phyloP scores from a whole-genome alignment of 106 monocot genomes.

The Platanthera guangdongensis region DNA sequence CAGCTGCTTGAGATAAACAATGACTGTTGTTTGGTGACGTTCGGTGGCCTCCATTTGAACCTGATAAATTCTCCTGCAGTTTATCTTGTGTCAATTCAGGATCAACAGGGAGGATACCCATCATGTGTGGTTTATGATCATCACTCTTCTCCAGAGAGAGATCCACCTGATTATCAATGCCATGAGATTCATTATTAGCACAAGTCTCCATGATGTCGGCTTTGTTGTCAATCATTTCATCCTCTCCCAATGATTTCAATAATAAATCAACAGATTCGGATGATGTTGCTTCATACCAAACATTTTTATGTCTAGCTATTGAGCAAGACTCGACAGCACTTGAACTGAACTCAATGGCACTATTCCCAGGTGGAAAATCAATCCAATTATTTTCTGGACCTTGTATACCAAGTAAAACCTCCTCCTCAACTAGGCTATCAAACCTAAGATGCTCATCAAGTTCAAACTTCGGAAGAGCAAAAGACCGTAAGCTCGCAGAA shows the following conservation, averaged over 20 bases:
- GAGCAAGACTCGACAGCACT: constrained; percentile 55
- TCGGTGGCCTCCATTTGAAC: constrained; percentile 9
- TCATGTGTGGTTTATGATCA: constrained; percentile 10
- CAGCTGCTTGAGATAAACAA: constrained; percentile 5
- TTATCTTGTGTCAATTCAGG: constrained; percentile 13
- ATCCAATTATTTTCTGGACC: constrained; percentile 77
- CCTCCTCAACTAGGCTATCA: constrained; percentile 66
- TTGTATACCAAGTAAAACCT: constrained; percentile 65
- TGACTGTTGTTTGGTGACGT: constrained; percentile 3
- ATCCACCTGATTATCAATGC: constrained; percentile 20
- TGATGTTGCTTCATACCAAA: constrained; percentile 89
- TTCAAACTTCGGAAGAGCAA: constrained; percentile 73
- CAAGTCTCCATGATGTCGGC: constrained; percentile 16
- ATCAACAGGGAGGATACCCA: constrained; percentile 8
- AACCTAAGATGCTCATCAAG: constrained; percentile 81
- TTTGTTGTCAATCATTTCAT: constrained; percentile 41
- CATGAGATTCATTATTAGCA: constrained; percentile 18
- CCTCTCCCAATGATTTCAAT: constrained; percentile 75
- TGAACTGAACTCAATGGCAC: constrained; percentile 51
- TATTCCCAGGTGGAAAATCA: constrained; percentile 64
- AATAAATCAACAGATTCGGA: constrained; percentile 94
- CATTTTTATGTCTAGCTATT: constrained; percentile 55
- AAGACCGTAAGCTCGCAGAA: constrained; percentile 49
- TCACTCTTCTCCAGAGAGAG: constrained; percentile 12
- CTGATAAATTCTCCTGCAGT: constrained; percentile 13